phyloP scores from a whole-genome alignment of 495 filamentous ascomycete genomes.

The Penicillium riverlandense region DNA sequence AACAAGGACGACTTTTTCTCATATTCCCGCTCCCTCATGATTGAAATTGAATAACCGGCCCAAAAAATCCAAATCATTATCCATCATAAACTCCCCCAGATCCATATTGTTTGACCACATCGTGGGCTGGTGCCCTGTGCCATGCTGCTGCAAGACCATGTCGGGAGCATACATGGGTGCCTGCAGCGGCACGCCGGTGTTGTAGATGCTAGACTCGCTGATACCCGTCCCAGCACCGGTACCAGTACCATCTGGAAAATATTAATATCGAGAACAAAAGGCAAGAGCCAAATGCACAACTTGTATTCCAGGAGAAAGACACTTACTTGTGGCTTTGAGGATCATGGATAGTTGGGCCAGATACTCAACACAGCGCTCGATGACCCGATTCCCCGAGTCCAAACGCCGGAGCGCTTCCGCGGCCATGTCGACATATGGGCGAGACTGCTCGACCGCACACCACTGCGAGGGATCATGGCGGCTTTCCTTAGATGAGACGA shows the following conservation, averaged over 20 bases:
- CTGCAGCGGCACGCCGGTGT: too few relatives aligned
- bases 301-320: not conserved
- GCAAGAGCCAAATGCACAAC: too few relatives aligned
- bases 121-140: too few relatives aligned
- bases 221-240: too few relatives aligned
- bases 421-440: constrained; percentile 16
- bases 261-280: too few relatives aligned
- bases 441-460: constrained; percentile 7
- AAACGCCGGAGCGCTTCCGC: constrained; percentile 28
- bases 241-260: too few relatives aligned
- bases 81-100: constrained; percentile 29
- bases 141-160: not conserved
- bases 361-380: constrained; percentile 28
- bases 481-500: constrained; percentile 11
- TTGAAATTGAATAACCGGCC: constrained; percentile 8
- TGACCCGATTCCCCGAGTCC: constrained; percentile 28
- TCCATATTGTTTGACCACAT: constrained; percentile 9
- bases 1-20: too few relatives aligned
- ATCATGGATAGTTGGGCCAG: constrained; percentile 22
- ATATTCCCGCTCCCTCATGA: not conserved
- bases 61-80: constrained; percentile 20
- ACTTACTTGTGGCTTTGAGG: constrained; percentile 18
- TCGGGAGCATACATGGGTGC: too few relatives aligned
- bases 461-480: not conserved
- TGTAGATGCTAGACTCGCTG: too few relatives aligned